These are phyloP conservation scores for Fusarium sp. DNA, from an alignment of 2,329 filamentous ascomycete genomes.

Conservation along the genomic window DNA sequence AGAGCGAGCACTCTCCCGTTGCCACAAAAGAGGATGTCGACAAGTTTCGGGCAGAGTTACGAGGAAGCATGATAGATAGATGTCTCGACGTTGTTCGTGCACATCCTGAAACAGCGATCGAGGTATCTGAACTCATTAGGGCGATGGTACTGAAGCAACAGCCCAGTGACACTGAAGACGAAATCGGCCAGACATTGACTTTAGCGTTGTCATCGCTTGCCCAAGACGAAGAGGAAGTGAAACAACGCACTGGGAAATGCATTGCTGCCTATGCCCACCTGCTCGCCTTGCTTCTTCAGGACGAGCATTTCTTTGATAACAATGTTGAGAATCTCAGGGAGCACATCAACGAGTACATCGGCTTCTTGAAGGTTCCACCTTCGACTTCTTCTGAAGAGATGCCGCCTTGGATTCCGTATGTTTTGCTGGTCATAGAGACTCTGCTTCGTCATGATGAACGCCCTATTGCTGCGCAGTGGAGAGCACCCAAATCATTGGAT, in stretches of 20 bases:
- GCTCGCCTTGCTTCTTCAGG: slow-evolving; percentile 87
- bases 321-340: slow-evolving; percentile 81
- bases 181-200: slow-evolving; percentile 85
- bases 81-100: slow-evolving; percentile 91
- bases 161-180: slow-evolving; percentile 70
- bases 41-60: slow-evolving; percentile 77
- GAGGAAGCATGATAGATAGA: slow-evolving; percentile 85
- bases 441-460: slow-evolving; percentile 91
- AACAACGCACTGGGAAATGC: slow-evolving; percentile 71
- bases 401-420: slow-evolving; percentile 93
- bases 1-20: slow-evolving; percentile 32
- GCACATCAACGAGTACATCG: slow-evolving; percentile 80
- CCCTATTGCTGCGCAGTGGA: slow-evolving; percentile 81
- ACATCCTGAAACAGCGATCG: slow-evolving; percentile 89
- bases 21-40: slow-evolving; percentile 81
- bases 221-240: slow-evolving; percentile 71
- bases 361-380: slow-evolving; percentile 79
- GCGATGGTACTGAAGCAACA: slow-evolving; percentile 74
- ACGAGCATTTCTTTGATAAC: slow-evolving; percentile 82
- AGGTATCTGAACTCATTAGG: slow-evolving; percentile 87
- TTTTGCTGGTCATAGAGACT: slow-evolving; percentile 90
- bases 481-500: slow-evolving; percentile 64
- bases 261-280: slow-evolving; percentile 94
- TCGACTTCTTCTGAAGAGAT: slow-evolving; percentile 79
- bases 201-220: slow-evolving; percentile 82